These are phyloP conservation scores for Colletotrichum musicola DNA, from an alignment of 2,329 filamentous ascomycete genomes.

Conservation along the genomic window DNA sequence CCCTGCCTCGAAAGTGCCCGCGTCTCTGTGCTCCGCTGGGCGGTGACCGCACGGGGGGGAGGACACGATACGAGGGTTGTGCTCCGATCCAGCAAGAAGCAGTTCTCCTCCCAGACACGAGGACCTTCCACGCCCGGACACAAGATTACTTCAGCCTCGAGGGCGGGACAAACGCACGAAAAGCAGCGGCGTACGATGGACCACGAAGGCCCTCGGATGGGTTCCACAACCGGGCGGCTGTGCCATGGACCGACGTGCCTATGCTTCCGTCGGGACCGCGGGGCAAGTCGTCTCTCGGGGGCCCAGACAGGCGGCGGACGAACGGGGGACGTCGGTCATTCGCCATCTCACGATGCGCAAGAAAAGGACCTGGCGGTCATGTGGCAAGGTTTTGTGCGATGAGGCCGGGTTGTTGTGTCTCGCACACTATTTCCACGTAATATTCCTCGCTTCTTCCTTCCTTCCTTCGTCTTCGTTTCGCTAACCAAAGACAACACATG, in stretches of 20 bases:
- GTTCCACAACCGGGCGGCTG: constrained; percentile 6
- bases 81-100: neutral
- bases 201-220: neutral
- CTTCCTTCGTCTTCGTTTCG: neutral
- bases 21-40: neutral
- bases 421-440: neutral
- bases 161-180: neutral
- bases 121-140: neutral
- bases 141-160: constrained; percentile 17
- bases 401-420: constrained; percentile 5
- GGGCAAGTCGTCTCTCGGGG: neutral
- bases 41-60: neutral
- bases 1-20: constrained; percentile 3
- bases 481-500: no score
- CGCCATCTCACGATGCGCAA: constrained; percentile 8
- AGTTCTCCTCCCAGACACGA: constrained; percentile 7
- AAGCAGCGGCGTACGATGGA: neutral
- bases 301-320: neutral
- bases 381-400: constrained; percentile 31
- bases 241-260: neutral
- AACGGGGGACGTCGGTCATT: neutral
- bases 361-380: constrained; percentile 18
- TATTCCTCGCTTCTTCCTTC: constrained; percentile 20
- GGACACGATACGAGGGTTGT: neutral
- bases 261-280: neutral